phyloP scores from a whole-genome alignment of 1,139 yeast species.

The Saccharomyces pastorianus region DNA sequence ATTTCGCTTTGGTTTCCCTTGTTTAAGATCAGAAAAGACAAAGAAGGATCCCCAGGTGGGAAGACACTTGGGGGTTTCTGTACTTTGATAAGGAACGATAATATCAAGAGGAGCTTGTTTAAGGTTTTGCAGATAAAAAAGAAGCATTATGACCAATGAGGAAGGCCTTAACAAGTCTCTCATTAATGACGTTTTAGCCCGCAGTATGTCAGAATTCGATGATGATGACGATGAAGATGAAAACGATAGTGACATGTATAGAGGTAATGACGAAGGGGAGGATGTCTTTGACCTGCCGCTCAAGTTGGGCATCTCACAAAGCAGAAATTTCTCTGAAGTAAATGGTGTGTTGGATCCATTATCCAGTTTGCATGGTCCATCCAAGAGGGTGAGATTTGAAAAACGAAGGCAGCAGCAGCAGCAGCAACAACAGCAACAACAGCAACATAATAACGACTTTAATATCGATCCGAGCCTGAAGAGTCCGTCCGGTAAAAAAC shows the following conservation, averaged over 20 bases:
- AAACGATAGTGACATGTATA: conserved; percentile 5
- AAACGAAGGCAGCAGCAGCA: neutral
- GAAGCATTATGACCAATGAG: conserved; percentile 2
- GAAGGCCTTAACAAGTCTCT: conserved; percentile 3
- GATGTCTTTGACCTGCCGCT: conserved; percentile 25
- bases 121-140: neutral
- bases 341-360: conserved; percentile 10
- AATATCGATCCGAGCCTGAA: conserved; percentile 3
- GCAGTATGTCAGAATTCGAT: conserved; percentile 9
- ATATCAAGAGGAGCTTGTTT: neutral
- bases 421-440: conserved; percentile 2
- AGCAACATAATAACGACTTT: conserved; percentile 1
- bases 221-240: conserved; percentile 12
- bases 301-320: conserved; percentile 14
- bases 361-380: conserved; percentile 1
- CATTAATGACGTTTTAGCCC: conserved; percentile 7
- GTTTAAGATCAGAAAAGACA: neutral
- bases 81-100: neutral
- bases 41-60: neutral
- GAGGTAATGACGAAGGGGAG: conserved; percentile 8
- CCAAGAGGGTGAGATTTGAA: conserved; percentile 20
- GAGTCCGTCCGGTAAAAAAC: conserved; percentile 12
- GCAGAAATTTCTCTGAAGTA: conserved; percentile 22
- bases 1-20: neutral
- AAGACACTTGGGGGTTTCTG: neutral